Evolutionary conservation across 441 rosid species (phyloP), one percentile per base, ranked within the genome.

Genomic region (Erodium texanum): DNA sequence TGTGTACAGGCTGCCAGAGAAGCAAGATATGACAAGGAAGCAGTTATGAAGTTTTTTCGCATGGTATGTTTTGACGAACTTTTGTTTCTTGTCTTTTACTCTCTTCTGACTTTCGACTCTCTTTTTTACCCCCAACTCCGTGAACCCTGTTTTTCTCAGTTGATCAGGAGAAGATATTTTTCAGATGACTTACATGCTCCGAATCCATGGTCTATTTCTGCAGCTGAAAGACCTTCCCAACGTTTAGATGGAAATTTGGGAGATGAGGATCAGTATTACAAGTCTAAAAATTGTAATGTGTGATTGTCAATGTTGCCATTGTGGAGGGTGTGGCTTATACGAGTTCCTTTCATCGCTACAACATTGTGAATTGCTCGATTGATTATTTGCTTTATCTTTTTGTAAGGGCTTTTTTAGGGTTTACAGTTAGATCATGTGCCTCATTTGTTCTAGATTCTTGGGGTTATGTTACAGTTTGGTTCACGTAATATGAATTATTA

Each of bases 21-120:
- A 80, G 90, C 95, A 73, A 90, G 98, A 82, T 89, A 80, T 41
- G 98, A 95, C 85, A 90, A 95, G 81, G 99, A 95, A 83, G 97
- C 92, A 68, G 65, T 95, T 64, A 78, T 79, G 76, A 95, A 84
- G 66, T 95, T 92, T 79, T 90, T 95, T 67, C 95, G 83, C 5
- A 80, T 69, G 87, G 99, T 92, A 54, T 34, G 88, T 81, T 24
- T 10, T 54, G 24, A 23, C 32, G 11, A 48, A 41, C 20, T 27
- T 68, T 48, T 65, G 48, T 65, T 48, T 48, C 18, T 48, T 50
- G 32, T 64, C 64, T 2, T 4, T 27, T 27, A 27, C 27, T 0
- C 20, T 66, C 24, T 66, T 1, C 61, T 24, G 43, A 27, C 24
- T 45, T 59, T 36, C 15, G 29, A 67, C 14, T 63, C 59, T 69